A percentile compares a stretch with the other conserved stretches of the same genome.
Evolutionary conservation across 2,329 filamentous ascomycete genomes (phyloP).

Genomic region (Rosellinia necatrix): DNA sequence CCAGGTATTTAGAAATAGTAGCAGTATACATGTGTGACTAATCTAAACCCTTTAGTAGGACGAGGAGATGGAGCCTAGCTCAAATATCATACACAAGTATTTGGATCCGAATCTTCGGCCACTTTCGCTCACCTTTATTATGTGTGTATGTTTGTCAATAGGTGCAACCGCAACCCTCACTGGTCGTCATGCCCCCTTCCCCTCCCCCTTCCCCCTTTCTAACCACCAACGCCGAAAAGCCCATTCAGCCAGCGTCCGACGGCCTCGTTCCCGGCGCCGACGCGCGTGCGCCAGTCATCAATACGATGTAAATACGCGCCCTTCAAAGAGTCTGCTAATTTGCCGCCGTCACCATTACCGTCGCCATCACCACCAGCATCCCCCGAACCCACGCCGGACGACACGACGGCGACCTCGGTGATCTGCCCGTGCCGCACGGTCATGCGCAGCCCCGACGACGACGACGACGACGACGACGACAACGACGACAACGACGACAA

Average conservation of each 20-base stretch:
- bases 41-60: too few relatives aligned
- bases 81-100: too few relatives aligned
- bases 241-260: constrained; percentile 39
- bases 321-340: constrained; percentile 18
- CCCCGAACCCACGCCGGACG: not conserved
- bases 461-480: not conserved
- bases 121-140: too few relatives aligned
- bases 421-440: constrained; percentile 48
- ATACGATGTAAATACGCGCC: constrained; percentile 34
- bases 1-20: too few relatives aligned
- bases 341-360: not conserved
- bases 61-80: too few relatives aligned
- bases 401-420: constrained; percentile 21
- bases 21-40: too few relatives aligned
- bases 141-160: too few relatives aligned
- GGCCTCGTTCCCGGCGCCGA: constrained; percentile 20
- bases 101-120: too few relatives aligned
- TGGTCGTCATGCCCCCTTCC: not conserved
- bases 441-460: constrained; percentile 32
- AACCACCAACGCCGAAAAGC: constrained; percentile 32
- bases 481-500: constrained; percentile 45
- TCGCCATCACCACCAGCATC: too few relatives aligned
- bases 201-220: not conserved
- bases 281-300: constrained; percentile 34
- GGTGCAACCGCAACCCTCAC: too few relatives aligned